Percentiles rank a stretch among this genome's conserved stretches.
Evolutionary conservation across 768 basidiomycete species (phyloP).

Genomic region (Hypholoma sublateritium): DNA sequence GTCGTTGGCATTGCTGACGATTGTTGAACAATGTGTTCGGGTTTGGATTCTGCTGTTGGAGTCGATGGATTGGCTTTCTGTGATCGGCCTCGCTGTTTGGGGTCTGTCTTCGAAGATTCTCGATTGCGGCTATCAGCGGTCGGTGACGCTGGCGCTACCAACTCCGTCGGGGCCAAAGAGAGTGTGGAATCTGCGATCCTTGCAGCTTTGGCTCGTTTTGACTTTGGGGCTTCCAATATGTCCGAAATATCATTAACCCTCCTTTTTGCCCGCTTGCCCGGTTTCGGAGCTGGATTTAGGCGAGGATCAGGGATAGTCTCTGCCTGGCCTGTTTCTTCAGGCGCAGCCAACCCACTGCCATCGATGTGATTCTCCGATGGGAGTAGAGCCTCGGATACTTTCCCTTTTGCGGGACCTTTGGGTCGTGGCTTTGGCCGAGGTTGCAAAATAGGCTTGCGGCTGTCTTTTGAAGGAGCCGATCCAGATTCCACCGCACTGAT

Average conservation of each 20-base stretch:
- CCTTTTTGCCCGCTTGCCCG: constrained; percentile 12
- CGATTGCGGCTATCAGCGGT: background rate
- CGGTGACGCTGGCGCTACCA: background rate
- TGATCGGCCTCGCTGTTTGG: background rate
- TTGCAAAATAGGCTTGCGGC: background rate
- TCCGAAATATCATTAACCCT: constrained; percentile 2
- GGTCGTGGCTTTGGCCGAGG: constrained; percentile 23
- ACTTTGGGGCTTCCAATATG: background rate
- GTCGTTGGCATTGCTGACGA: background rate
- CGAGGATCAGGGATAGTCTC: background rate
- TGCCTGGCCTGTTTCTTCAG: background rate
- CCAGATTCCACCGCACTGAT: background rate
- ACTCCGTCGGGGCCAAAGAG: background rate
- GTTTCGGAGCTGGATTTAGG: background rate
- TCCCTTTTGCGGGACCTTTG: constrained; percentile 22
- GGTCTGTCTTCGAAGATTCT: background rate
- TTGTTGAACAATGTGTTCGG: background rate
- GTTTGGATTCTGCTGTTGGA: background rate
- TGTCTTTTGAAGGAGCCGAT: background rate
- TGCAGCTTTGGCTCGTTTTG: background rate
- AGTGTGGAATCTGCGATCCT: background rate
- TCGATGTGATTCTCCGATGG: background rate
- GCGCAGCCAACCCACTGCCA: background rate
- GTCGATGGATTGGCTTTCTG: background rate
- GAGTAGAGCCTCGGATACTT: constrained; percentile 4